These are phyloP conservation scores for Ogataea pignaliae DNA, from an alignment of 805 yeast species.

Conservation along the genomic window DNA sequence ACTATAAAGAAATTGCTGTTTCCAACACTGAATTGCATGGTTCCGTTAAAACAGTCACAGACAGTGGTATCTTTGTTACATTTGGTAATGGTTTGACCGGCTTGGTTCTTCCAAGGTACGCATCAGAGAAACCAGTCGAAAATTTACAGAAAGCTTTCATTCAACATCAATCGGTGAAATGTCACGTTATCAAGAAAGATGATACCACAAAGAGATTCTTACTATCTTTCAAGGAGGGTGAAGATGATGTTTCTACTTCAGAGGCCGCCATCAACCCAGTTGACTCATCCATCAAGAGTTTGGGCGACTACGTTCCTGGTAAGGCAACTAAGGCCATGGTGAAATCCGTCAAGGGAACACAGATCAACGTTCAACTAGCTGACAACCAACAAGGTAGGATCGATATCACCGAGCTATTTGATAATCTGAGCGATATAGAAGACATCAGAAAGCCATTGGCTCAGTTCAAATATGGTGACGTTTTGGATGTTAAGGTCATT, in stretches of 20 bases:
- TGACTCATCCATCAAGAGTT: constrained; percentile 44
- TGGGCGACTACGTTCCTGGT: constrained; percentile 58
- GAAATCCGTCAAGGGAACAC: constrained; percentile 63
- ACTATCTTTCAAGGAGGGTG: constrained; percentile 50
- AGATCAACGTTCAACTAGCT: constrained; percentile 70
- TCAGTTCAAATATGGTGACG: constrained; percentile 53
- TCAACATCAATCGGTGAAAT: constrained; percentile 66
- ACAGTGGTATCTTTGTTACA: constrained; percentile 75
- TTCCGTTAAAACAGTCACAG: constrained; percentile 72
- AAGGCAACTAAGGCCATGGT: constrained; percentile 55
- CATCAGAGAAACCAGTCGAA: constrained; percentile 47
- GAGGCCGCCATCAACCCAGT: constrained; percentile 51
- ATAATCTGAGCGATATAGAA: constrained; percentile 46
- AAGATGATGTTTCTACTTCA: constrained; percentile 13
- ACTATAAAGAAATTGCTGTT: constrained; percentile 52
- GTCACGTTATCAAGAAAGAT: constrained; percentile 63
- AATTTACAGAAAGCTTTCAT: constrained; percentile 53
- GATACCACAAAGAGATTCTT: constrained; percentile 67
- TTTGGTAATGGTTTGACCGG: constrained; percentile 83
- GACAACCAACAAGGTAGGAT: constrained; percentile 77
- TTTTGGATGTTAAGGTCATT: constrained; percentile 58
- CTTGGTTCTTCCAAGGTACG: constrained; percentile 70
- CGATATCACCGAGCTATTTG: constrained; percentile 69
- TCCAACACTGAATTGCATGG: constrained; percentile 57
- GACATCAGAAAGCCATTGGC: constrained; percentile 56